Evolutionary conservation across 192 early-diverging fungal genomes (phyloP).

Genomic region (Coemansia sp.): DNA sequence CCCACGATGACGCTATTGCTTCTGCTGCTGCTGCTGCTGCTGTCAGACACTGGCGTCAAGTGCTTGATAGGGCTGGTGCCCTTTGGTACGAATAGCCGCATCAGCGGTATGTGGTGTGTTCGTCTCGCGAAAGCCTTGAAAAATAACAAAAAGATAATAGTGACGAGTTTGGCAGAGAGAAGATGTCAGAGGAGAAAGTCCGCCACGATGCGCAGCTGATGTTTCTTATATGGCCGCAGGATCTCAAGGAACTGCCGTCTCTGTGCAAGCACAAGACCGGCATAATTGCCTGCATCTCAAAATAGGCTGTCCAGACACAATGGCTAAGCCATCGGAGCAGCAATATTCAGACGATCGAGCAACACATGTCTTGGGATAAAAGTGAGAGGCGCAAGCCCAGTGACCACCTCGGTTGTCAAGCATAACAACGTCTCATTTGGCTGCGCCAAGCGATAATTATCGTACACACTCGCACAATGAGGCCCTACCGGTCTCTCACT

Average conservation of each 20-base stretch:
- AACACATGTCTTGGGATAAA: background rate
- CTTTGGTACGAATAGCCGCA: slow-evolving; percentile 5
- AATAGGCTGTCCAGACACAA: background rate
- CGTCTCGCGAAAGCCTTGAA: background rate
- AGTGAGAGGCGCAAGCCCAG: background rate
- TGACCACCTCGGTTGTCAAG: background rate
- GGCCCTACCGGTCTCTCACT: background rate
- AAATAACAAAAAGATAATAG: background rate
- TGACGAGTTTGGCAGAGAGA: background rate
- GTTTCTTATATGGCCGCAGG: background rate
- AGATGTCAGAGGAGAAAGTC: slow-evolving; percentile 1
- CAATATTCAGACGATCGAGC: slow-evolving; percentile 7
- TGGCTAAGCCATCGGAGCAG: background rate
- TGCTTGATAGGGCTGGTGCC: slow-evolving; percentile 9
- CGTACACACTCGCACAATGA: background rate
- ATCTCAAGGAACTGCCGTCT: background rate
- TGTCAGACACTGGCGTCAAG: background rate
- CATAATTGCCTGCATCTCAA: slow-evolving; percentile 3
- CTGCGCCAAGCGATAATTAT: slow-evolving; percentile 1
- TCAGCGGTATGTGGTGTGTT: background rate
- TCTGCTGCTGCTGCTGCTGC: background rate
- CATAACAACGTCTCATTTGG: slow-evolving; percentile 5
- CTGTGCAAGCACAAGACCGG: background rate
- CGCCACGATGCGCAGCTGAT: background rate
- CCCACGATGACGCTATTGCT: slow-evolving; percentile 1